Conservation (phyloP, 805 yeast species). For the Tetrapisispora arboricola region DNA sequence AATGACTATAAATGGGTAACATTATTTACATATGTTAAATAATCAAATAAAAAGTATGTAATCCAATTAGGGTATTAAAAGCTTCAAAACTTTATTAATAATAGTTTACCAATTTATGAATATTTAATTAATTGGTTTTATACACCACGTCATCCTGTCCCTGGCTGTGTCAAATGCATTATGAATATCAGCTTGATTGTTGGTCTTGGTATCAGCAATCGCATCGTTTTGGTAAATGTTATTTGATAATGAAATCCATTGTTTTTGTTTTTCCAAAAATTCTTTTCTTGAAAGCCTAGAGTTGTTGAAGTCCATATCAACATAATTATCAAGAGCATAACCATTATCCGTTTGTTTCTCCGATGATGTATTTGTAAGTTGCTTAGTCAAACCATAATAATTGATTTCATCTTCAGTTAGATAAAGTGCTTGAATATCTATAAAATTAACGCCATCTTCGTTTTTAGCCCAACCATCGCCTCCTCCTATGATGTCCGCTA, state of each 20-base stretch:
- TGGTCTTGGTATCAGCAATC: background rate
- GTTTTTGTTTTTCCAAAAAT: conserved; percentile 19
- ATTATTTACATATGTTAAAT: no score
- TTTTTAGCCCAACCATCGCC: conserved; percentile 58
- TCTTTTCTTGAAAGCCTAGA: conserved; percentile 20
- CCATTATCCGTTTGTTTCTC: background rate
- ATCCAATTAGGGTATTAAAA: no score
- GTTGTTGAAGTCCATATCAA: conserved; percentile 3
- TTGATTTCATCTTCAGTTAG: conserved; percentile 20
- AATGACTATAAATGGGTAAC: no score
- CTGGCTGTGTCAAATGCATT: background rate
- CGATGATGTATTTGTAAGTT: background rate
- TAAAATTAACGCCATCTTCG: conserved; percentile 26
- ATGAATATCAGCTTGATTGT: background rate
- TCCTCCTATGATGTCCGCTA: conserved; percentile 64
- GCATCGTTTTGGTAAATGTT: conserved; percentile 1
- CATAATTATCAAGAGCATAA: conserved; percentile 2
- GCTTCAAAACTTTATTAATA: no score
- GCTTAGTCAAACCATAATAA: conserved; percentile 7
- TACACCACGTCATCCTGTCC: conserved; percentile 2
- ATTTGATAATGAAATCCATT: conserved; percentile 7
- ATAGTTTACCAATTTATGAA: no score
- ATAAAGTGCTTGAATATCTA: conserved; percentile 25
- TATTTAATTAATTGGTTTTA: background rate
- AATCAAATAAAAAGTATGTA: no score